Base-by-base conservation (phyloP, 257 asterid species). In the Solanum commersonii region DNA sequence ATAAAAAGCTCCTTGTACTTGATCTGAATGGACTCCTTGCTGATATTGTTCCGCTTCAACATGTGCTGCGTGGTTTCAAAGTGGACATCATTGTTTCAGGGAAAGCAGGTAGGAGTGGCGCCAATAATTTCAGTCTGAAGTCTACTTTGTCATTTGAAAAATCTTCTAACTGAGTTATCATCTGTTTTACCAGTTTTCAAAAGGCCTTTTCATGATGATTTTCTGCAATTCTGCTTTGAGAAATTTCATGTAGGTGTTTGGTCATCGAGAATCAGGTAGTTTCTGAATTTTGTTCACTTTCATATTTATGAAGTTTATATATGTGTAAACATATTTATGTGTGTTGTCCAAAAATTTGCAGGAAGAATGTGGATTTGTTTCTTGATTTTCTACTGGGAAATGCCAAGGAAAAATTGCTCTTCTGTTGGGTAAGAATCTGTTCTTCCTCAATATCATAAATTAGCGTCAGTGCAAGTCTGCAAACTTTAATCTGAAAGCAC, bases 1-100 rank as follows among this genome's bases (percentile, higher is more conserved):
- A 82, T 85, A 96, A 93, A 91, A 96, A 96, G 90, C 98, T 95
- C 90, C 97, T 96, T 73, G 99, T 96, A 44, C 99, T 96, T 86
- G 98, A 95, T 90, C 88, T 96, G 85, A 96, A 95, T 88, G 98
- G 98, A 71, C 92, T 96, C 65, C 95, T 96, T 77, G 93, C 95
- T 84, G 95, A 94, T 89, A 94, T 95, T 88, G 90, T 88, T 52
- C 89, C 95, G 52, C 87, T 77, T 76, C 87, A 94, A 5, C 85
- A 82, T 56, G 93, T 94, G 82, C 95, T 94, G 71, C 89, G 90
- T 77, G 89, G 91, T 87, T 90, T 87, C 42, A 92, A 90, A n/a
- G 93, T 93, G 11, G 96, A 95, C 77, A 90, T 77, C 76, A 90
- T 93, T 44, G 92, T 96, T 88, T 63, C 89, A 42, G 90, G 87